A percentile compares a stretch with the other conserved stretches of the same genome.
These are phyloP conservation scores for Micromonas pusilla DNA, from an alignment of 139 green algal species.

Conservation along the genomic window DNA sequence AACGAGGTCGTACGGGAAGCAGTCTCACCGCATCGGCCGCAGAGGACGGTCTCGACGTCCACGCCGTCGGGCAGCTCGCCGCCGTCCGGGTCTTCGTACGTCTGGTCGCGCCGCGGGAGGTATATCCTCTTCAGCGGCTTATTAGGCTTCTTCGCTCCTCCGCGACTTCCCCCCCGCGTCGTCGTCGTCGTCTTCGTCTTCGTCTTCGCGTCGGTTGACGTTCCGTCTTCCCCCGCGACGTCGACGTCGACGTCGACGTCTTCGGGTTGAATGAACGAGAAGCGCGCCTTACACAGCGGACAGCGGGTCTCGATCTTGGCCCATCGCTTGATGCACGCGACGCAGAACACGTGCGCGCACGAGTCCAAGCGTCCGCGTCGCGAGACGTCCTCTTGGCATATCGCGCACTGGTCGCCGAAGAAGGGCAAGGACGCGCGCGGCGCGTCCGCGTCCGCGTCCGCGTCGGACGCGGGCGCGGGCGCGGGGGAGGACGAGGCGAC, in stretches of 20 bases:
- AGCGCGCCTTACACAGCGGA: conserved; percentile 16
- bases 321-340: conserved; percentile 6
- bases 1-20: too few species aligned
- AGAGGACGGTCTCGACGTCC: not conserved
- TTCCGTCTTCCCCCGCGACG: not conserved
- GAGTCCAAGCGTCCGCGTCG: not conserved
- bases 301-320: conserved; percentile 3
- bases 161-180: not conserved
- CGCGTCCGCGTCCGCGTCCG: too few species aligned
- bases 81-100: not conserved
- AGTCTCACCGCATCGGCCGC: not conserved
- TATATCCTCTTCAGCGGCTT: not conserved
- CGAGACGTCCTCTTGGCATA: not conserved
- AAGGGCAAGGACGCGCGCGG: too few species aligned
- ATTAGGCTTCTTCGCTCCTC: not conserved
- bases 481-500: too few species aligned
- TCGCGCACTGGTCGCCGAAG: not conserved
- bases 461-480: too few species aligned
- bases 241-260: not conserved
- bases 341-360: conserved; percentile 15
- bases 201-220: not conserved
- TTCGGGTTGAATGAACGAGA: not conserved
- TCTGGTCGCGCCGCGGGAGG: not conserved
- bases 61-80: not conserved
- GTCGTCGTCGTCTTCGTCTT: not conserved